A percentile compares a stretch with the other conserved stretches of the same genome.
These are phyloP conservation scores for Carex scoparia DNA, from an alignment of 176 grass and related monocot genomes.

Conservation along the genomic window DNA sequence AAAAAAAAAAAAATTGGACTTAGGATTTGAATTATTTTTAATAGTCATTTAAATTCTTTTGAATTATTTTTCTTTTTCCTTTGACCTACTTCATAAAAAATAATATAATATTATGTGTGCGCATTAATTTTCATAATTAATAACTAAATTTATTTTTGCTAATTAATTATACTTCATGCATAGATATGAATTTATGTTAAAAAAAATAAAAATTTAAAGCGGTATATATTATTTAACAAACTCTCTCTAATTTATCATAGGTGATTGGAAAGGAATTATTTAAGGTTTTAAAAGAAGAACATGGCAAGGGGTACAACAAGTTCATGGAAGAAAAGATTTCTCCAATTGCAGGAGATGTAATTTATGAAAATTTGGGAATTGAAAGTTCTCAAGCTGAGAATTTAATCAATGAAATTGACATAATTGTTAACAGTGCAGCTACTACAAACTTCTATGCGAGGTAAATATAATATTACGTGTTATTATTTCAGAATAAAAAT, in stretches of 20 bases:
- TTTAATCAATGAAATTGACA: conserved; percentile 41
- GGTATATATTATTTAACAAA: not conserved
- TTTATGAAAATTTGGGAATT: conserved; percentile 49
- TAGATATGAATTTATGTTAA: not conserved
- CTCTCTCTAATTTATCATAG: conserved; percentile 22
- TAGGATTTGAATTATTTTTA: too few species aligned
- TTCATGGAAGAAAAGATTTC: conserved; percentile 51
- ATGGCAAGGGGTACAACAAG: conserved; percentile 40
- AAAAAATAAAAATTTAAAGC: too few species aligned
- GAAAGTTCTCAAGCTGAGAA: conserved; percentile 17
- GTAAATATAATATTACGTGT: not conserved
- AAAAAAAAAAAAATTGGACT: too few species aligned
- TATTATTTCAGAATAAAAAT: not conserved
- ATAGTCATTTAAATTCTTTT: too few species aligned
- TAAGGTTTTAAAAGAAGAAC: conserved; percentile 43
- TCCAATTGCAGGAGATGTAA: conserved; percentile 56
- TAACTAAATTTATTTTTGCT: not conserved
- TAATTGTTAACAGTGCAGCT: conserved; percentile 70
- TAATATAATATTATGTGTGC: not conserved
- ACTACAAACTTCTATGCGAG: conserved; percentile 77
- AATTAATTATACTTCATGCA: too few species aligned
- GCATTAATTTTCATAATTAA: not conserved
- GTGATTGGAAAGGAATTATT: conserved; percentile 71
- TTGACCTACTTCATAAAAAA: not conserved
- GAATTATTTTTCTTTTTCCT: too few species aligned